A percentile compares a stretch with the other conserved stretches of the same genome.
These are phyloP conservation scores for Spencermartinsiella ligniputridi DNA, from an alignment of 1,139 yeast genomes.

Conservation along the genomic window DNA sequence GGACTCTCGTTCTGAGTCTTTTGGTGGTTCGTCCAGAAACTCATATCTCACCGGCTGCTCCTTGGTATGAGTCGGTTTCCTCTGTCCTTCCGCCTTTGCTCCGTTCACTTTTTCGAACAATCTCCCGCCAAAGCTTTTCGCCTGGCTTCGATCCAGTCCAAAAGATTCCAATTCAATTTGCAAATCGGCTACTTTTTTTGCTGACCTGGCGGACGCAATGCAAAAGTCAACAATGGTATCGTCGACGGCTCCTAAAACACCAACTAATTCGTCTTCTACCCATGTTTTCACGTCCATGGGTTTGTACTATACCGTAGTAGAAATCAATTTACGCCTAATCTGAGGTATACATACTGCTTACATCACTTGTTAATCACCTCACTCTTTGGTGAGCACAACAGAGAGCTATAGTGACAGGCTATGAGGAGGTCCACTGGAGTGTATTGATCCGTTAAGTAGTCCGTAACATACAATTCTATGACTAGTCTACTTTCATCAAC, in stretches of 20 bases:
- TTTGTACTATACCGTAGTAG: no score
- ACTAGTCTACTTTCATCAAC: no score
- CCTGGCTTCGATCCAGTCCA: constrained; percentile 27
- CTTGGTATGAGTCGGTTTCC: not conserved
- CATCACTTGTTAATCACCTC: not conserved
- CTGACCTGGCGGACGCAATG: constrained; percentile 28
- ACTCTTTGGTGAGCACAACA: no score
- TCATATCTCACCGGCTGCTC: not conserved
- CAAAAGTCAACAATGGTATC: constrained; percentile 31
- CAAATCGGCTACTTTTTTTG: constrained; percentile 23
- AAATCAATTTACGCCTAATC: no score
- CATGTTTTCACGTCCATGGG: constrained; percentile 14
- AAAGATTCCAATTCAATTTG: constrained; percentile 23
- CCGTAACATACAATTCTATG: no score
- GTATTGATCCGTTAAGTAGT: no score
- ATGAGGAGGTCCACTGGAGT: no score
- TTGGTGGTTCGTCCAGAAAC: constrained; percentile 4
- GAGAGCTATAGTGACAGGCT: no score
- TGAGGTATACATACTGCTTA: not conserved
- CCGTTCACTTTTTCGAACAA: constrained; percentile 23
- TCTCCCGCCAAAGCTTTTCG: constrained; percentile 24
- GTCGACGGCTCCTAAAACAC: constrained; percentile 28
- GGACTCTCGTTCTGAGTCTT: not conserved
- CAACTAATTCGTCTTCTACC: constrained; percentile 27
- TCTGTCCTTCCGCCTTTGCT: not conserved